These are phyloP conservation scores for Thraustotheca clavata DNA, from an alignment of 352 stramenopile species.

Conservation along the genomic window DNA sequence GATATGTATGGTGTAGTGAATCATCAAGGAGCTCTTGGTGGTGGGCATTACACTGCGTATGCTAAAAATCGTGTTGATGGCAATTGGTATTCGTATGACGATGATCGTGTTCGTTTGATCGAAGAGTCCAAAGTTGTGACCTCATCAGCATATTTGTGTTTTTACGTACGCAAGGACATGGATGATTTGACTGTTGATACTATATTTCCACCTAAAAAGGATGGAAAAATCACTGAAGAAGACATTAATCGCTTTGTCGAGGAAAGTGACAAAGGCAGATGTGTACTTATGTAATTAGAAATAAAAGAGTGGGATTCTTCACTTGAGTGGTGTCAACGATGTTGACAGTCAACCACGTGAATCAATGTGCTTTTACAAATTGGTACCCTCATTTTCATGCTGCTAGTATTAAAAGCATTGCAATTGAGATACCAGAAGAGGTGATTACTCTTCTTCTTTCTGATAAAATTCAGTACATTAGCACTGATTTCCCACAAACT, in stretches of 20 bases:
- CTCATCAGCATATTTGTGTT: slow-evolving; percentile 85
- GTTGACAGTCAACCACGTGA: slow-evolving; percentile 61
- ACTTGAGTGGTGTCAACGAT: slow-evolving; percentile 21
- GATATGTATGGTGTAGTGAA: slow-evolving; percentile 85
- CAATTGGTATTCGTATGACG: slow-evolving; percentile 88
- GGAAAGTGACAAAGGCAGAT: slow-evolving; percentile 69
- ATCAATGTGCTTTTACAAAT: slow-evolving; percentile 65
- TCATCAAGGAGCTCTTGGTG: slow-evolving; percentile 77
- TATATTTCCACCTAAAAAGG: slow-evolving; percentile 80
- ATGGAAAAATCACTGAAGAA: slow-evolving; percentile 75
- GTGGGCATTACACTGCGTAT: slow-evolving; percentile 83
- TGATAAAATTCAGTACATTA: slow-evolving; percentile 40
- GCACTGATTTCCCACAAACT: slow-evolving; percentile 21
- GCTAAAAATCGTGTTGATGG: slow-evolving; percentile 84
- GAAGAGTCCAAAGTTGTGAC: slow-evolving; percentile 81
- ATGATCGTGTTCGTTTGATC: slow-evolving; percentile 78
- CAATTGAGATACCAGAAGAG: slow-evolving; percentile 37
- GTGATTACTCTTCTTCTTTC: slow-evolving; percentile 59
- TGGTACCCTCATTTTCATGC: slow-evolving; percentile 58
- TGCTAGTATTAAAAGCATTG: slow-evolving; percentile 53
- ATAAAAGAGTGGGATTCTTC: no score
- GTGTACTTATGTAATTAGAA: slow-evolving; percentile 66
- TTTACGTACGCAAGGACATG: slow-evolving; percentile 88
- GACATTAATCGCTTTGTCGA: slow-evolving; percentile 85
- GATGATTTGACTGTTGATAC: slow-evolving; percentile 70